Base-by-base conservation (phyloP, 1,139 yeast species). In the Arxiozyma bovina region DNA sequence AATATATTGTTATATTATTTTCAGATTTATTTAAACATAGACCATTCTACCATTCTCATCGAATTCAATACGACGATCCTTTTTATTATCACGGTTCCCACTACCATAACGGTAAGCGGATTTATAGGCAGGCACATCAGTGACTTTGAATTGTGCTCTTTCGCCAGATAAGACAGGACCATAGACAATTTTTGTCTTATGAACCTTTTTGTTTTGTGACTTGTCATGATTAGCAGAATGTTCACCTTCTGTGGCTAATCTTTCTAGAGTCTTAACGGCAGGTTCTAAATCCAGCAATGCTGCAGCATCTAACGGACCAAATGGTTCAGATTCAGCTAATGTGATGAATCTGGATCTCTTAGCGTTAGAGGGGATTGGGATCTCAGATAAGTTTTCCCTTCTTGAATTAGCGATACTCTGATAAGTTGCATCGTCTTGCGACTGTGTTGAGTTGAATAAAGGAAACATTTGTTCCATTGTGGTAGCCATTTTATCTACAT, bases 301-400 rank as follows among this genome's bases (percentile, higher is more conserved):
- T 52, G 99, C 96, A n/a, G 99, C 97, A 67, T 93, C 98, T 9
- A 90, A 79, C 8, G 98, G 96, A 5, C 97, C 97, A 70, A 91
- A 91, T n/a, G 96, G 96, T 72, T 90, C 95, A 22, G 91, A 83
- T 73, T 93, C 98, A 17, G 96, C 93, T 68, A 93, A 85, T 23
- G 95, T 86, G 68, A 89, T 73, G 74, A 90, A 91, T 61, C 95
- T 78, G 62, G 94, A 91, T 59, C 83, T 83, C 60, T 85, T 77
- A 2, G 96, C 87, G 71, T 85, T 88, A 61, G 82, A 80, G 25
- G 97, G 96, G 55, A 88, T 83, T 40, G 97, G 96, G 75, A 91
- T 88, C 76, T 93, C 98, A n/a, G 96, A 86, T 68, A 86, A 74
- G 66, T 86, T 86, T 66, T 87, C 94, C 11, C 82, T 77, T 34